Percentiles rank a stretch among this genome's conserved stretches.
phyloP scores from a whole-genome alignment of 805 yeast genomes.

The Saturnispora halmiae region DNA sequence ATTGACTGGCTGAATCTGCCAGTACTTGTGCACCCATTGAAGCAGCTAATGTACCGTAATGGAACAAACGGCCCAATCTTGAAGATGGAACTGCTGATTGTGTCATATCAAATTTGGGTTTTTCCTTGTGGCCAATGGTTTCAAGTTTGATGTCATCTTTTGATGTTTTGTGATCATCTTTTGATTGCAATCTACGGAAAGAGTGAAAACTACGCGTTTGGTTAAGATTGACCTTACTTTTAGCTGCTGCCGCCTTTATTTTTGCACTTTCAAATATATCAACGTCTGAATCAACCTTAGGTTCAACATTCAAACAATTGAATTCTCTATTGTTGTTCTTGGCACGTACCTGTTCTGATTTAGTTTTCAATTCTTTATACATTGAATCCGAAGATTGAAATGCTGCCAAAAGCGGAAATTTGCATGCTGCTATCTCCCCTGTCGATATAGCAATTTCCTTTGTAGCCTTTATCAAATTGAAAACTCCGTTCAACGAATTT shows the following conservation, averaged over 20 bases:
- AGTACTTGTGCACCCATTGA: conserved; percentile 82
- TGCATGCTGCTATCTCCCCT: conserved; percentile 11
- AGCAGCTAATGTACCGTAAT: conserved; percentile 88
- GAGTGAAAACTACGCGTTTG: conserved; percentile 14
- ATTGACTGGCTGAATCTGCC: conserved; percentile 62
- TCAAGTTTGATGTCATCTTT: conserved; percentile 3
- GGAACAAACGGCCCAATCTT: conserved; percentile 80
- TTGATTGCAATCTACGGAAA: conserved; percentile 2
- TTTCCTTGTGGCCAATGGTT: conserved; percentile 27
- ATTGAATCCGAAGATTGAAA: conserved; percentile 21
- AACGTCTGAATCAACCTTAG: conserved; percentile 12
- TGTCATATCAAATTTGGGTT: conserved; percentile 39
- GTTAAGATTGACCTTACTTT: not conserved
- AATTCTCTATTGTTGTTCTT: conserved; percentile 14
- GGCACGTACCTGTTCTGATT: conserved; percentile 21
- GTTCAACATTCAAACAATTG: conserved; percentile 10
- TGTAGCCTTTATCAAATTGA: conserved; percentile 23
- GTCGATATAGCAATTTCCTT: conserved; percentile 22
- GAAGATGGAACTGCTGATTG: conserved; percentile 77
- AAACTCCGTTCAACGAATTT: conserved; percentile 21
- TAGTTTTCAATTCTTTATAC: conserved; percentile 20
- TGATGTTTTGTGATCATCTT: not conserved
- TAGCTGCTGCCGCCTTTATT: conserved; percentile 21
- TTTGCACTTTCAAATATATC: conserved; percentile 30
- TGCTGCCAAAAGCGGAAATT: conserved; percentile 19